These are phyloP conservation scores for Cordyceps sp. DNA, from an alignment of 2,329 filamentous ascomycete genomes.

Conservation along the genomic window DNA sequence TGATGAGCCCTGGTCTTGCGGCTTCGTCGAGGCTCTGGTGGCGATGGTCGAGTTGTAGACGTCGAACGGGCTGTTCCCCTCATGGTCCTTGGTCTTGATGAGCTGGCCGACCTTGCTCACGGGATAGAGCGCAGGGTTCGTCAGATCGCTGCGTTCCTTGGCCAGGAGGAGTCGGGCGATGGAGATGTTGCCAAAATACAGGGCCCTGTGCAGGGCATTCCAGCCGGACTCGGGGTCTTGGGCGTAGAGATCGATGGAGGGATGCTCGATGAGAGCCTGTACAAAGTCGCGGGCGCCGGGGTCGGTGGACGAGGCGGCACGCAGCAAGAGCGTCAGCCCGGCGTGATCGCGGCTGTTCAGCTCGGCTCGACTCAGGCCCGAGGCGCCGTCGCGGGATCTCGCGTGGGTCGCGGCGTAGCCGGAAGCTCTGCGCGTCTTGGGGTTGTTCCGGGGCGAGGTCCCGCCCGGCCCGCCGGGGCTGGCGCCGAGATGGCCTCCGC, in stretches of 20 bases:
- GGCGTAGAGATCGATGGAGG: conserved; percentile 66
- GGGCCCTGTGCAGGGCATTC: conserved; percentile 81
- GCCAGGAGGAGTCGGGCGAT: conserved; percentile 71
- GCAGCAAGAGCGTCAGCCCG: conserved; percentile 71
- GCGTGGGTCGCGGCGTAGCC: conserved; percentile 26
- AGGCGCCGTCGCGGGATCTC: conserved; percentile 25
- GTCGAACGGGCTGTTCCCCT: conserved; percentile 89
- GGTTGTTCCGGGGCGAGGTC: conserved; percentile 31
- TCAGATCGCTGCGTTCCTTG: conserved; percentile 52
- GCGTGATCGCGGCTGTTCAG: conserved; percentile 71
- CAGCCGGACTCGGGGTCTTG: conserved; percentile 89
- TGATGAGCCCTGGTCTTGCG: conserved; percentile 26
- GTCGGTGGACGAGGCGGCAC: conserved; percentile 61
- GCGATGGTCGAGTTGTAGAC: conserved; percentile 79
- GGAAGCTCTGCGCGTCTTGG: conserved; percentile 36
- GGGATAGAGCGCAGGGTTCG: conserved; percentile 40
- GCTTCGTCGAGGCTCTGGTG: conserved; percentile 46
- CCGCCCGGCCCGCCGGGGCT: conserved; percentile 23
- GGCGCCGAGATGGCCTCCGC: conserved; percentile 14
- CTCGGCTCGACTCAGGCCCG: conserved; percentile 39
- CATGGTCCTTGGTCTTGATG: conserved; percentile 89
- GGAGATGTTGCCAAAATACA: conserved; percentile 79
- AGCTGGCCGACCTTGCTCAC: conserved; percentile 52
- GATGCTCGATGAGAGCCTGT: conserved; percentile 62
- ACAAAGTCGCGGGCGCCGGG: conserved; percentile 59